Evolutionary conservation across 805 yeast genomes (phyloP).

Genomic region (Millerozyma miso): DNA sequence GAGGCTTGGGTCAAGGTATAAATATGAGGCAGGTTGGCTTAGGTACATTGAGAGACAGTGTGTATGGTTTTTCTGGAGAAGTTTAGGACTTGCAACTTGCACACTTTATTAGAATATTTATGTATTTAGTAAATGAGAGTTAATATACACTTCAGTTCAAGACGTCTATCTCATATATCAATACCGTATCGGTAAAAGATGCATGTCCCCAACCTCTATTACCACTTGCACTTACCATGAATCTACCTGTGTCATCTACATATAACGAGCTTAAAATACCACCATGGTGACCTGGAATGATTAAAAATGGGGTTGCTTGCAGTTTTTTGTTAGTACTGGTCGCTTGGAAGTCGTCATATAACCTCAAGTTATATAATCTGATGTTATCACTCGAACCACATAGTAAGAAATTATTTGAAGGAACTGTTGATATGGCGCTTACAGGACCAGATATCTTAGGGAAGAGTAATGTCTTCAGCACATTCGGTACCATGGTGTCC

Average conservation of each 20-base stretch:
- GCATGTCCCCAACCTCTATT: slow-evolving; percentile 93
- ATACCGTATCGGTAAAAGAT: slow-evolving; percentile 68
- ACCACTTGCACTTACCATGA: slow-evolving; percentile 88
- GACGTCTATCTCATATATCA: slow-evolving; percentile 70
- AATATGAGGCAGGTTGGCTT: slow-evolving; percentile 30
- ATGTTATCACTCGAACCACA: slow-evolving; percentile 92
- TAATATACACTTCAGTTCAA: slow-evolving; percentile 5
- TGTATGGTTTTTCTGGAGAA: slow-evolving; percentile 18
- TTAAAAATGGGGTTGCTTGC: slow-evolving; percentile 69
- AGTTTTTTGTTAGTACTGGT: slow-evolving; percentile 25
- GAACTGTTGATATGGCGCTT: slow-evolving; percentile 72
- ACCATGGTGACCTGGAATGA: slow-evolving; percentile 96
- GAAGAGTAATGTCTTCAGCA: slow-evolving; percentile 59
- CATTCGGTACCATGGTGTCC: slow-evolving; percentile 35
- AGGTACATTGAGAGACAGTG: slow-evolving; percentile 26
- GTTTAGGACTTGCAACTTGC: not conserved
- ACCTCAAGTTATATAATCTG: slow-evolving; percentile 71
- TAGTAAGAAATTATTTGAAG: slow-evolving; percentile 71
- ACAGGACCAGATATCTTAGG: slow-evolving; percentile 92
- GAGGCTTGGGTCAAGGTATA: slow-evolving; percentile 14
- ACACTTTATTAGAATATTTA: slow-evolving; percentile 1
- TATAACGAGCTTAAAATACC: slow-evolving; percentile 74
- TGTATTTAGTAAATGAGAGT: not conserved
- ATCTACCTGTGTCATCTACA: slow-evolving; percentile 84
- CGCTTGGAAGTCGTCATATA: slow-evolving; percentile 31